These are phyloP conservation scores for Pyrenula massariospora DNA, from an alignment of 495 filamentous ascomycete genomes.

Conservation along the genomic window DNA sequence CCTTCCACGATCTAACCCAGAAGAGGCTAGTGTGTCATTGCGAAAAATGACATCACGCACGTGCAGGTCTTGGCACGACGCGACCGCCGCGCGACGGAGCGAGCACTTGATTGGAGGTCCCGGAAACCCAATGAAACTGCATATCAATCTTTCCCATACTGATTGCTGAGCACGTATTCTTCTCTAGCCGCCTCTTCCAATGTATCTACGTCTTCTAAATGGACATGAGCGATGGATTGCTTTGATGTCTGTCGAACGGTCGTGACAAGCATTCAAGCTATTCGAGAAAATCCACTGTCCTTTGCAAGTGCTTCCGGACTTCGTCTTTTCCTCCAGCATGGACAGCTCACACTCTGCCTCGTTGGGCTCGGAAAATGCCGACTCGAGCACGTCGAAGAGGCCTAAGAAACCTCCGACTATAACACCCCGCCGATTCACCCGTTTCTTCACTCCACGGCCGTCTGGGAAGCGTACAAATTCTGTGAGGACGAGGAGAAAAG, in stretches of 20 bases:
- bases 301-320: no score
- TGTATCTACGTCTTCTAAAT: no score
- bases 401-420: slow-evolving; percentile 41
- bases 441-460: slow-evolving; percentile 69
- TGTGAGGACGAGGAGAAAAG: slow-evolving; percentile 45
- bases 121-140: no score
- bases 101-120: background rate
- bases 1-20: background rate
- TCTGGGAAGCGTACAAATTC: slow-evolving; percentile 25
- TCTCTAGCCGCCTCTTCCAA: no score
- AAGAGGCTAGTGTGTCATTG: background rate
- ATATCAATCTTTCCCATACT: no score
- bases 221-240: no score
- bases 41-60: background rate
- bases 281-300: no score
- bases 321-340: background rate
- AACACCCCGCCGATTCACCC: slow-evolving; percentile 62
- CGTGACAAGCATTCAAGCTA: no score
- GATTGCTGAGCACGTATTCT: no score
- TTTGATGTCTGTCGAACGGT: no score
- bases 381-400: slow-evolving; percentile 18
- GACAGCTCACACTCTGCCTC: background rate
- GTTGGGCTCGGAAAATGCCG: background rate
- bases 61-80: background rate
- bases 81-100: no score